Evolutionary conservation across 1,284 basidiomycete genomes (phyloP).

Genomic region (Phaffia rhodozyma): DNA sequence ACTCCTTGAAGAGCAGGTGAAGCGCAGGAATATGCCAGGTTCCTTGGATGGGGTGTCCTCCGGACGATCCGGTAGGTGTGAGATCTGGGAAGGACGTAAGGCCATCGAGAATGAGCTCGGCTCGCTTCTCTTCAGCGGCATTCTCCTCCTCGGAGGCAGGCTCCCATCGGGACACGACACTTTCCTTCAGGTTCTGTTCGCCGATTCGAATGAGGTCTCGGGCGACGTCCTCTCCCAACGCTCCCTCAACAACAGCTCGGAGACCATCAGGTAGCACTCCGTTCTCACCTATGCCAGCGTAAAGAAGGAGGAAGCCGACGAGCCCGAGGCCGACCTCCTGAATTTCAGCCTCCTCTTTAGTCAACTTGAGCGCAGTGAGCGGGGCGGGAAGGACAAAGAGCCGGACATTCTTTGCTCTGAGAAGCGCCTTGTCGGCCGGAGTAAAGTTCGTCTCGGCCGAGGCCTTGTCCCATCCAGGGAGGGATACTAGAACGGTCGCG

Average conservation of each 20-base stretch:
- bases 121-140: slow-evolving; percentile 24
- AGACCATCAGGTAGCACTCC: slow-evolving; percentile 30
- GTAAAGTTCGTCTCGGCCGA: slow-evolving; percentile 34
- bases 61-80: slow-evolving; percentile 27
- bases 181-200: slow-evolving; percentile 33
- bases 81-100: slow-evolving; percentile 30
- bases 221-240: slow-evolving; percentile 31
- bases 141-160: slow-evolving; percentile 27
- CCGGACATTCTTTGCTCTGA: slow-evolving; percentile 34
- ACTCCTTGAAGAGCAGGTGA: slow-evolving; percentile 74
- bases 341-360: slow-evolving; percentile 17
- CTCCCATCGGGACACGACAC: slow-evolving; percentile 31
- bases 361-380: slow-evolving; percentile 6
- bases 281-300: slow-evolving; percentile 28
- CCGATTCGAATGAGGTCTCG: slow-evolving; percentile 11
- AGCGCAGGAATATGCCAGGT: slow-evolving; percentile 80
- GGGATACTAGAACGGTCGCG: slow-evolving; percentile 33
- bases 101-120: slow-evolving; percentile 27
- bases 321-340: slow-evolving; percentile 30
- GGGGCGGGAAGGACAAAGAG: slow-evolving; percentile 33
- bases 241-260: slow-evolving; percentile 34
- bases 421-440: slow-evolving; percentile 29
- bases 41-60: slow-evolving; percentile 28
- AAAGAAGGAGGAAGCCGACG: slow-evolving; percentile 37
- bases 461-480: slow-evolving; percentile 33